These are phyloP conservation scores for Alternaria gaisen DNA, from an alignment of 2,329 filamentous ascomycete species.

Conservation along the genomic window DNA sequence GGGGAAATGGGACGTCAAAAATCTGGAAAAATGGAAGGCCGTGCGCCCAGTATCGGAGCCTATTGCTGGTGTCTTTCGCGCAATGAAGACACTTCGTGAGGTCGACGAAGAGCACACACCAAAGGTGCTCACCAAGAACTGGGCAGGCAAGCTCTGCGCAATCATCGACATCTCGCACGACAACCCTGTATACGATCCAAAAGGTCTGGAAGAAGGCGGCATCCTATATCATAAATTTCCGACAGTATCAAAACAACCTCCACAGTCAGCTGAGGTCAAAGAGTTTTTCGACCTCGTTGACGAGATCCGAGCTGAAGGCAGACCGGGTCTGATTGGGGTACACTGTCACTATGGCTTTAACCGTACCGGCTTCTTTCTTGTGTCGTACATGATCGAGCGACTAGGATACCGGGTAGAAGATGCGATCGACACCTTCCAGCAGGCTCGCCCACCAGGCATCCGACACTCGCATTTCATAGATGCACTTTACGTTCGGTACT, in stretches of 20 bases:
- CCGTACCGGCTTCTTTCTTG: conserved; percentile 88
- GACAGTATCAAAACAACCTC: conserved; percentile 90
- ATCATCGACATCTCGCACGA: conserved; percentile 93
- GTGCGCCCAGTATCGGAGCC: conserved; percentile 79
- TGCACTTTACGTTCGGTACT: conserved; percentile 81
- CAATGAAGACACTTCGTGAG: conserved; percentile 92
- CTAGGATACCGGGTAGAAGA: conserved; percentile 75
- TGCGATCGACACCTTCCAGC: conserved; percentile 81
- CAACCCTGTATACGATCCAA: conserved; percentile 85
- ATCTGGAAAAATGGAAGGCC: conserved; percentile 87
- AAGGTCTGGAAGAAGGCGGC: conserved; percentile 55
- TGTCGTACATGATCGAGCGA: conserved; percentile 87
- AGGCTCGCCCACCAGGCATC: conserved; percentile 80
- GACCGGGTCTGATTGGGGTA: conserved; percentile 70
- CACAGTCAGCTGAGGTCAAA: conserved; percentile 67
- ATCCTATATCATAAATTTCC: conserved; percentile 78
- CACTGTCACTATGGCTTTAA: conserved; percentile 98
- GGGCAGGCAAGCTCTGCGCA: conserved; percentile 73
- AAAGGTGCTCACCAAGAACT: conserved; percentile 71
- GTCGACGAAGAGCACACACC: conserved; percentile 86
- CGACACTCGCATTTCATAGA: conserved; percentile 90
- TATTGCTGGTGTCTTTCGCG: conserved; percentile 82
- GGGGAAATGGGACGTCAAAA: conserved; percentile 98
- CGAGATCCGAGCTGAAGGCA: conserved; percentile 40
- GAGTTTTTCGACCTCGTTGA: conserved; percentile 69